A percentile compares a stretch with the other conserved stretches of the same genome.
Evolutionary conservation across 2,329 filamentous ascomycete species (phyloP).

Genomic region (Colletotrichum somersetense): DNA sequence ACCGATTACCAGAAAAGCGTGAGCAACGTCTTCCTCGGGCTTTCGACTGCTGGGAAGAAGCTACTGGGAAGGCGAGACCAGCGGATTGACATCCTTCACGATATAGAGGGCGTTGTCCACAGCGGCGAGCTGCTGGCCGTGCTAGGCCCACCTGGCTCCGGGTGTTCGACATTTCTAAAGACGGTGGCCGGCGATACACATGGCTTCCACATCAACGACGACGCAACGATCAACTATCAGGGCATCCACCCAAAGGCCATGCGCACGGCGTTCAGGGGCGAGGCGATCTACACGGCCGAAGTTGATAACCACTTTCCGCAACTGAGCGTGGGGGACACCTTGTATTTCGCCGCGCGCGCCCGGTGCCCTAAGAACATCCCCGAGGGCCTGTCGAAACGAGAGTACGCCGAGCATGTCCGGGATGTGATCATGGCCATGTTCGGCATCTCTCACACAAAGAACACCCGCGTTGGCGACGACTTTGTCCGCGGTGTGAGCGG

Average conservation of each 20-base stretch:
- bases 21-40: constrained; percentile 51
- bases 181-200: constrained; percentile 73
- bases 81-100: constrained; percentile 63
- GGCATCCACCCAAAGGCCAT: constrained; percentile 37
- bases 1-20: constrained; percentile 60
- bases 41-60: constrained; percentile 46
- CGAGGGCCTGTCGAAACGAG: constrained; percentile 56
- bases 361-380: constrained; percentile 61
- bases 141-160: constrained; percentile 65
- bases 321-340: constrained; percentile 70
- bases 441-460: constrained; percentile 66
- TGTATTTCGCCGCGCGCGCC: constrained; percentile 71
- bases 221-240: constrained; percentile 39
- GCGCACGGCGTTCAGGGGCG: constrained; percentile 58
- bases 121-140: constrained; percentile 69
- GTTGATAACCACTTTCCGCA: constrained; percentile 73
- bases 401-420: constrained; percentile 61
- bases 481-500: constrained; percentile 67
- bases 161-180: constrained; percentile 79
- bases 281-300: constrained; percentile 76
- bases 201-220: constrained; percentile 59
- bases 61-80: constrained; percentile 45
- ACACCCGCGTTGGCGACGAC: constrained; percentile 67
- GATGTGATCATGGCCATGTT: constrained; percentile 68
- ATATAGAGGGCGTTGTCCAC: constrained; percentile 65